Percentiles rank a stretch among this genome's conserved stretches.
Evolutionary conservation across 805 yeast genomes (phyloP).

Genomic region (Wickerhamiella vanderwaltii): DNA sequence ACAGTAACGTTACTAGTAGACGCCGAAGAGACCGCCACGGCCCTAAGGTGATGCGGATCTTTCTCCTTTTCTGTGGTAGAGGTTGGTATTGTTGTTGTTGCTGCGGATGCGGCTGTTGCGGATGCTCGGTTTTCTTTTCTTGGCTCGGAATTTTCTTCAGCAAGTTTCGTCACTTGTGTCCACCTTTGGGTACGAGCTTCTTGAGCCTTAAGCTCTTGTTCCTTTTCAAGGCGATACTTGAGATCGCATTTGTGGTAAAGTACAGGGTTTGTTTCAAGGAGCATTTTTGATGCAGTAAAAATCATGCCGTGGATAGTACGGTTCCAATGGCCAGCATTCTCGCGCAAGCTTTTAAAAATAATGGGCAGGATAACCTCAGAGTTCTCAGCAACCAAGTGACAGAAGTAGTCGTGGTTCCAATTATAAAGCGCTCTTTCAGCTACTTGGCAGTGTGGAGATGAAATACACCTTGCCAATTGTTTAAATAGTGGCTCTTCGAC

Average conservation of each 20-base stretch:
- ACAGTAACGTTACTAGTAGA: slow-evolving; percentile 6
- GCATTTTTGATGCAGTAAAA: slow-evolving; percentile 77
- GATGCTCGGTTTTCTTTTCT: not conserved
- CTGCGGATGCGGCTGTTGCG: not conserved
- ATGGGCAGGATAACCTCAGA: slow-evolving; percentile 89
- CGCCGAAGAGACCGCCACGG: slow-evolving; percentile 9
- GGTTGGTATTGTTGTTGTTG: not conserved
- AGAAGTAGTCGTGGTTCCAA: slow-evolving; percentile 91
- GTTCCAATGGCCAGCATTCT: slow-evolving; percentile 78
- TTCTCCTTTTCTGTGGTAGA: not conserved
- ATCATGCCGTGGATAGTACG: slow-evolving; percentile 85
- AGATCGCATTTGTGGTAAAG: slow-evolving; percentile 89
- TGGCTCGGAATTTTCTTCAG: not conserved
- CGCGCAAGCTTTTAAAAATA: slow-evolving; percentile 79
- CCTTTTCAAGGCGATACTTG: slow-evolving; percentile 65
- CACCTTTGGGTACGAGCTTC: slow-evolving; percentile 46
- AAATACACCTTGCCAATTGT: slow-evolving; percentile 84
- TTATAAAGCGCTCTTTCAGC: slow-evolving; percentile 87
- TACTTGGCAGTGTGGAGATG: slow-evolving; percentile 94
- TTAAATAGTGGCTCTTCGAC: slow-evolving; percentile 89
- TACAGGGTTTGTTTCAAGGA: slow-evolving; percentile 84
- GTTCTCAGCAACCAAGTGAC: slow-evolving; percentile 72
- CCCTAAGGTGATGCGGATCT: not conserved
- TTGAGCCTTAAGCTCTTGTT: slow-evolving; percentile 54
- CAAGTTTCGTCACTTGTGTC: slow-evolving; percentile 23